phyloP scores from a whole-genome alignment of 345 rosid species.

The Ceriops zippeliana region DNA sequence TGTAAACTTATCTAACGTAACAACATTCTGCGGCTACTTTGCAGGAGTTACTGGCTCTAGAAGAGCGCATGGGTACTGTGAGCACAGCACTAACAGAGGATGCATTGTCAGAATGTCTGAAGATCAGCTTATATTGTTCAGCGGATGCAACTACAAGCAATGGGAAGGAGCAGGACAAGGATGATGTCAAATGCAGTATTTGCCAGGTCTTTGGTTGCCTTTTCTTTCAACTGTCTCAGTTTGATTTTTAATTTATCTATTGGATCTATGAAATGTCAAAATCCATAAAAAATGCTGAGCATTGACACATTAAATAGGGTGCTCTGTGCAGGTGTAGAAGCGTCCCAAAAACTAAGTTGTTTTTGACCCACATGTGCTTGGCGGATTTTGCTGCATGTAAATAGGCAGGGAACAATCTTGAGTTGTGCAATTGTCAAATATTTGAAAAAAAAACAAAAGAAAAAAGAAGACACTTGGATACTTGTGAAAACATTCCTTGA shows the following conservation, averaged over 20 bases:
- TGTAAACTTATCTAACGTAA: background rate
- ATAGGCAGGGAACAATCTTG: too few relatives aligned
- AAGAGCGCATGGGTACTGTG: constrained; percentile 92
- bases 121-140: constrained; percentile 47
- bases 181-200: constrained; percentile 78
- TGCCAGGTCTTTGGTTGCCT: constrained; percentile 61
- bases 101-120: constrained; percentile 60
- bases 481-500: too few relatives aligned
- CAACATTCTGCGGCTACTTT: constrained; percentile 8
- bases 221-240: background rate
- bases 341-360: background rate
- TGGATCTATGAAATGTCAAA: background rate
- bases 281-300: background rate
- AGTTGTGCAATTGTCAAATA: background rate
- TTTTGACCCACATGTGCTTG: background rate
- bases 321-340: background rate
- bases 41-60: constrained; percentile 90
- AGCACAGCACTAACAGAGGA: constrained; percentile 92
- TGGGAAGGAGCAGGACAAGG: constrained; percentile 25
- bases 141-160: constrained; percentile 23
- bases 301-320: background rate
- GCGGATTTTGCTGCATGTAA: background rate
- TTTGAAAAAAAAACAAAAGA: too few relatives aligned
- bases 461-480: background rate
- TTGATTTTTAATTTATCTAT: background rate